Evolutionary conservation across 305 asterid genomes (phyloP), one percentile per base, ranked within the genome.

Genomic region (Fraxinus dipetala): DNA sequence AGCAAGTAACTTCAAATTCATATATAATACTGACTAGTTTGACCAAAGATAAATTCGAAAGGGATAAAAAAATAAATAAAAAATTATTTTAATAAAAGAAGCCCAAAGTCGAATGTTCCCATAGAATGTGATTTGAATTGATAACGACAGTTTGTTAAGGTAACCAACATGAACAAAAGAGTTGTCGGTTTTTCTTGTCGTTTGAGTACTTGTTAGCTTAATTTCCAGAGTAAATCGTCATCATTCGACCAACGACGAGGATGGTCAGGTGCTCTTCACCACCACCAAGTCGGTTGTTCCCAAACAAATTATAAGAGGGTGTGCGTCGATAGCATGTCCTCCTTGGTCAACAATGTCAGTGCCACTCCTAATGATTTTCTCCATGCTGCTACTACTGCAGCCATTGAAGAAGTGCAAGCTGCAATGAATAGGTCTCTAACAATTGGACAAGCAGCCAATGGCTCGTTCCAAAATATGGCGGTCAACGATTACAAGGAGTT

Each of bases 141-240:
- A 45, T 13, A 13, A 13, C 6, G 30, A 26, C 26, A 16, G 9
- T n/a, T 1, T 61, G 2, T 16, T 22, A 61, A 61, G 30, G 31
- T 61, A 59, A 24, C 69, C 72, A 81, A 32, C 40, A 83, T 81
- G 89, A 79, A 79, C 56, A 38, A 38, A 18, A 87, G 86, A 48
- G 79, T 79, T 0, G 22, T 83, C 83, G 0, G 40, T 78, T n/a
- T 34, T 89, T 70, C 77, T 85, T 0, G 84, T 87, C 5, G 84
- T 85, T 4, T 86, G 82, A 0, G 79, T 79, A 1, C 63, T 79
- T 1, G 75, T 84, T 6, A 86, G 86, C 31, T 54, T 72, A 10
- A 48, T 78, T 7, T 81, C 26, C 5, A 75, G 79, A 13, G 79
- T 79, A 18, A 82, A 72, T 72, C 61, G 7, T 14, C 16, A 45